Percentiles rank a stretch among this genome's conserved stretches.
Conservation (phyloP, 768 basidiomycete species). For the Boletus sensibilis region DNA sequence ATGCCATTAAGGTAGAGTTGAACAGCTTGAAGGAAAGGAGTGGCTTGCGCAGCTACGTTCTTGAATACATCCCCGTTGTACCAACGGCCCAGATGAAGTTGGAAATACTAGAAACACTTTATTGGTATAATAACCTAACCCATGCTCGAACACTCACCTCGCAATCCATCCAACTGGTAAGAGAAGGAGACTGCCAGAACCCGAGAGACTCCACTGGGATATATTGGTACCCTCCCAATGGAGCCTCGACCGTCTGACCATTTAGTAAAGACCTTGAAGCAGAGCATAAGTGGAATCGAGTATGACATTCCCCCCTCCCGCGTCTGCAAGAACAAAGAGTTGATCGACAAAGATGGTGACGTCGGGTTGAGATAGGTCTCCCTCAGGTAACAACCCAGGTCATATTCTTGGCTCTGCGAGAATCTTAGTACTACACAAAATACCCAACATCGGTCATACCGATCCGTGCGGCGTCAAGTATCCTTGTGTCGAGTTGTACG, state of each 20-base stretch:
- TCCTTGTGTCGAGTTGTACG: slow-evolving; percentile 61
- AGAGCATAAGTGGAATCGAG: slow-evolving; percentile 82
- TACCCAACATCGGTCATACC: slow-evolving; percentile 37
- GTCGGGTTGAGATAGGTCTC: slow-evolving; percentile 59
- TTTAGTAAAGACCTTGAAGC: slow-evolving; percentile 83
- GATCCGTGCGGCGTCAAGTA: slow-evolving; percentile 75
- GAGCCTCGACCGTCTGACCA: slow-evolving; percentile 64
- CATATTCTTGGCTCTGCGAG: slow-evolving; percentile 49
- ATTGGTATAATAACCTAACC: background rate
- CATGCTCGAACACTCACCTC: slow-evolving; percentile 31
- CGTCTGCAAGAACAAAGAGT: slow-evolving; percentile 74
- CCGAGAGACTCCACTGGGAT: slow-evolving; percentile 64
- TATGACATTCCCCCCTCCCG: slow-evolving; percentile 75
- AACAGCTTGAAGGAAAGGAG: slow-evolving; percentile 62
- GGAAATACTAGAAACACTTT: slow-evolving; percentile 24
- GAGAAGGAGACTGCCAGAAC: slow-evolving; percentile 52
- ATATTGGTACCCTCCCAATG: slow-evolving; percentile 86
- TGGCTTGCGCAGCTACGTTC: slow-evolving; percentile 50
- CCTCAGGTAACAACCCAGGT: slow-evolving; percentile 59
- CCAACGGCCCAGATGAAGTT: slow-evolving; percentile 22
- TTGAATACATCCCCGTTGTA: slow-evolving; percentile 47
- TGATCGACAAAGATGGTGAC: slow-evolving; percentile 64
- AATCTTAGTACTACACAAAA: background rate
- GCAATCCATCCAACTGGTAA: slow-evolving; percentile 77
- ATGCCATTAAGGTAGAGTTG: slow-evolving; percentile 68